Percentiles rank a stretch among this genome's conserved stretches.
Evolutionary conservation across 345 rosid species (phyloP).

Genomic region (Dipteronia sinensis): DNA sequence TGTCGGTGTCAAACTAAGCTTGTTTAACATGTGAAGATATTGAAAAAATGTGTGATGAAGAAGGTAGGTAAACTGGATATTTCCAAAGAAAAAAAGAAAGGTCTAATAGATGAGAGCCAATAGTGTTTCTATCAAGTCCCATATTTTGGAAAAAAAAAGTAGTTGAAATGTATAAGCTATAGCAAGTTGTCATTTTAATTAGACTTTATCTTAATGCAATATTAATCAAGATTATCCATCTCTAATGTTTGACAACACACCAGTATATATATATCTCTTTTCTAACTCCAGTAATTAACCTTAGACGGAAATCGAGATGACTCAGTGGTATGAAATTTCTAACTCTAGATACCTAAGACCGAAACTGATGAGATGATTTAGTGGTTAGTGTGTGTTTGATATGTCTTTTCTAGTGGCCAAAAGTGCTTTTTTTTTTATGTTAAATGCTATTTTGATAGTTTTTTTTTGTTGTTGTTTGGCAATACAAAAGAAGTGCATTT

Average conservation of each 20-base stretch:
- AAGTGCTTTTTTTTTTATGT: too few species aligned
- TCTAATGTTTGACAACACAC: background rate
- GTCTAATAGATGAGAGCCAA: background rate
- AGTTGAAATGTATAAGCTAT: background rate
- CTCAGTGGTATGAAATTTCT: too few species aligned
- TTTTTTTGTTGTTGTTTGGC: too few species aligned
- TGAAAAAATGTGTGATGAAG: background rate
- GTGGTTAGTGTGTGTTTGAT: too few species aligned
- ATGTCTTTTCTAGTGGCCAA: too few species aligned
- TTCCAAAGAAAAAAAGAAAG: background rate
- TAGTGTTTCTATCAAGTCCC: background rate
- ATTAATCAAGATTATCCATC: background rate
- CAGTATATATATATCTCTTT: too few species aligned
- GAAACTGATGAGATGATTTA: too few species aligned
- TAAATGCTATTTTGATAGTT: too few species aligned
- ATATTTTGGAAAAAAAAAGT: background rate
- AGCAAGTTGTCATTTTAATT: background rate
- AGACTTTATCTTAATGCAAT: background rate
- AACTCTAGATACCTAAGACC: too few species aligned
- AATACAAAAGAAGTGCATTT: too few species aligned
- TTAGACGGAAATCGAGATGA: too few species aligned
- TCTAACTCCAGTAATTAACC: too few species aligned
- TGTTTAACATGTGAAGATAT: constrained; percentile 8
- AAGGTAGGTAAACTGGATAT: background rate
- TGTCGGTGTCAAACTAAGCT: constrained; percentile 9